Evolutionary conservation across 805 yeast species (phyloP), one percentile per base, ranked within the genome.

Genomic region (Nakazawaea holstii): DNA sequence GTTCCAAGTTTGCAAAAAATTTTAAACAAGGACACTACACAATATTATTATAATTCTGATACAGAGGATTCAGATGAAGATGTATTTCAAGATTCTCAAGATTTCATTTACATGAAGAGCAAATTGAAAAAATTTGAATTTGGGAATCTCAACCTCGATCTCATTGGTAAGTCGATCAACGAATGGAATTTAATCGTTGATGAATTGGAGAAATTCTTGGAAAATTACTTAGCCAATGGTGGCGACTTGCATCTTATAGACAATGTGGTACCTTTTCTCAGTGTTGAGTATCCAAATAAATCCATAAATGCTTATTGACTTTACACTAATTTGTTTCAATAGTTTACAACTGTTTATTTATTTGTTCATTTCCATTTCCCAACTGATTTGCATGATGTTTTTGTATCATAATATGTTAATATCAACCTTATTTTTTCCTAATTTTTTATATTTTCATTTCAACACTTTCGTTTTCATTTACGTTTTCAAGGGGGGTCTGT

Each of bases 131-230:
- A 42, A 27, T 47, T 20, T 27, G 43, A 37, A n/a, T 41, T 46
- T 42, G 43, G 43, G 29, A 37, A 41, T 37, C 17, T 38, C 9
- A 39, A 42, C n/a, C 31, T 41, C 10, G 31, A 15, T 28, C 58
- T 56, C 4, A 55, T 75, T 31, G 83, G 82, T 9, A 70, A 72
- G 46, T 66, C 77, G 8, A 55, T 80, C 44, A 75, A 72, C 54
- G 86, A 79, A 53, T 76, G 81, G 74, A 72, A 73, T 48, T 30
- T 49, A 3, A 59, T 68, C 37, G 73, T 77, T 20, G 66, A 68
- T 11, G 81, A 76, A 53, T 74, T 74, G 56, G 77, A 73, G 52
- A 45, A 50, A 5, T 76, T 67, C 49, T 43, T 55, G 48, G 42
- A 49, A 48, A 41, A n/a, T 30, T 35, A 44, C 46, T 15, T 29